A percentile compares a stretch with the other conserved stretches of the same genome.
Conservation (phyloP, 768 basidiomycete genomes). For the Crepidotus variabilis region DNA sequence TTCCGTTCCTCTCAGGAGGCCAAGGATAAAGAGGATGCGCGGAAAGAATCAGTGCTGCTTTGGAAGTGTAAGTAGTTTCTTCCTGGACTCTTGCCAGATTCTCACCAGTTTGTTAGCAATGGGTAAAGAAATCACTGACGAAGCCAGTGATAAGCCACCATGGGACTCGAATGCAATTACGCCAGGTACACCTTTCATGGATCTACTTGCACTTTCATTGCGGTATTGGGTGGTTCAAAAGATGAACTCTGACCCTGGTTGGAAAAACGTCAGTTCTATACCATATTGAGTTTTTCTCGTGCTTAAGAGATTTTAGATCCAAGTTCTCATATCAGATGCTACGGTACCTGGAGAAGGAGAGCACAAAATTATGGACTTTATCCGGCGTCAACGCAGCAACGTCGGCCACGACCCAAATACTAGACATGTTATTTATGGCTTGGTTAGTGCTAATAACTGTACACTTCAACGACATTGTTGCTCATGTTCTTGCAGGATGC, state of each 20-base stretch:
- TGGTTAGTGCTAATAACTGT: slow-evolving; percentile 53
- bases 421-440: slow-evolving; percentile 93
- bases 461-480: neutral
- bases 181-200: slow-evolving; percentile 98
- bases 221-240: slow-evolving; percentile 97
- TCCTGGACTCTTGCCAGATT: neutral
- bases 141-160: slow-evolving; percentile 76
- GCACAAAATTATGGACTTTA: slow-evolving; percentile 99
- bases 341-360: slow-evolving; percentile 98
- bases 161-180: slow-evolving; percentile 99
- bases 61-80: slow-evolving; percentile 67
- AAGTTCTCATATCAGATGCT: slow-evolving; percentile 96
- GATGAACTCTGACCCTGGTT: slow-evolving; percentile 92
- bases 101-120: slow-evolving; percentile 53
- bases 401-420: slow-evolving; percentile 94
- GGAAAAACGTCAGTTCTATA: slow-evolving; percentile 71
- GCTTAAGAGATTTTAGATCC: slow-evolving; percentile 49
- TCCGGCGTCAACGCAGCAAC: slow-evolving; percentile 84
- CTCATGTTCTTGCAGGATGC: slow-evolving; percentile 66
- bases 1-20: slow-evolving; percentile 96
- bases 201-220: slow-evolving; percentile 79
- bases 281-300: neutral
- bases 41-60: slow-evolving; percentile 73
- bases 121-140: slow-evolving; percentile 83
- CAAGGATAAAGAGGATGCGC: slow-evolving; percentile 86